Conservation (phyloP, 1,284 basidiomycete species). For the Microstroma glucosiphilum region DNA sequence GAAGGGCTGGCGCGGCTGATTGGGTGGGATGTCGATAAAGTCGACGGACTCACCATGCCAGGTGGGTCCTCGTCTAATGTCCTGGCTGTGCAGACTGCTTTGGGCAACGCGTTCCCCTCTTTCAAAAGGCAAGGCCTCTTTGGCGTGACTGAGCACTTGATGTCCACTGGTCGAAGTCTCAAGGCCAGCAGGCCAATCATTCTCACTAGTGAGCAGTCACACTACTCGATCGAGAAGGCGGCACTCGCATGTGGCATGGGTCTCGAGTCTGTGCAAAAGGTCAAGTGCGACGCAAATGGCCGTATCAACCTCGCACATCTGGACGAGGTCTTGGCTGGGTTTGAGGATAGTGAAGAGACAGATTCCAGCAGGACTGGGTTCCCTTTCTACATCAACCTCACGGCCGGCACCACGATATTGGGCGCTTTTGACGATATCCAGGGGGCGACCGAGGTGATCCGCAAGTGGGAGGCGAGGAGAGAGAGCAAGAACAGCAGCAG, state of each 20-base stretch:
- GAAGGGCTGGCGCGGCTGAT: slow-evolving; percentile 31
- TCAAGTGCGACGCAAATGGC: slow-evolving; percentile 42
- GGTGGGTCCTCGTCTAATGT: slow-evolving; percentile 52
- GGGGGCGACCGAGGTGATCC: neutral
- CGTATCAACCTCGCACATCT: slow-evolving; percentile 35
- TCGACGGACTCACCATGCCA: slow-evolving; percentile 48
- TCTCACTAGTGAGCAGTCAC: slow-evolving; percentile 51
- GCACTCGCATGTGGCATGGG: slow-evolving; percentile 52
- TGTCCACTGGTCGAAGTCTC: slow-evolving; percentile 16
- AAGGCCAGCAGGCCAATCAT: slow-evolving; percentile 39
- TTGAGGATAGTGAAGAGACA: slow-evolving; percentile 5
- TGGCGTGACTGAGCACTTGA: slow-evolving; percentile 23
- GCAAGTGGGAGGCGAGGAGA: neutral
- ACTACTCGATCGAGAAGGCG: slow-evolving; percentile 53
- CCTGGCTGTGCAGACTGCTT: slow-evolving; percentile 51
- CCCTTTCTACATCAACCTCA: slow-evolving; percentile 53
- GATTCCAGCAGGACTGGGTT: slow-evolving; percentile 13
- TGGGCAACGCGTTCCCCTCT: slow-evolving; percentile 48
- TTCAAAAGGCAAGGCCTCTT: slow-evolving; percentile 47
- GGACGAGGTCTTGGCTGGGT: slow-evolving; percentile 16
- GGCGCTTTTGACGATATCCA: slow-evolving; percentile 51
- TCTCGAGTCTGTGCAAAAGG: slow-evolving; percentile 44
- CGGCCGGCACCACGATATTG: slow-evolving; percentile 52
- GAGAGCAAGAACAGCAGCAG: neutral
- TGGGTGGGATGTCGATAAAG: slow-evolving; percentile 21